phyloP scores from a whole-genome alignment of 805 yeast genomes.

The Wickerhamiella brachini region DNA sequence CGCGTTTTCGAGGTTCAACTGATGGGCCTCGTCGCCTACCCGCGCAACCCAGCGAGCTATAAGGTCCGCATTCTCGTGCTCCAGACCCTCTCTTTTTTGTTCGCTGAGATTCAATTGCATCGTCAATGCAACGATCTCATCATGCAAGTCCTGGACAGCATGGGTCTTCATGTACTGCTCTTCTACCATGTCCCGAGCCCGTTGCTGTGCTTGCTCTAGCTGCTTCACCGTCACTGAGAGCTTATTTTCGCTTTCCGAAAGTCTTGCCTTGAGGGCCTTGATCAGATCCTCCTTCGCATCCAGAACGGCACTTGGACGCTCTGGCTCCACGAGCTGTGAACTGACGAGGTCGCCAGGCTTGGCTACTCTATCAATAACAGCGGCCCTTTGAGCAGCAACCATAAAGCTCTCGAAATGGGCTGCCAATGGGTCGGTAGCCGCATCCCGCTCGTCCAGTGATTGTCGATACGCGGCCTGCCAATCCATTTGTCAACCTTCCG shows the following conservation, averaged over 20 bases:
- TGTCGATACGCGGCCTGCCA: constrained; percentile 6
- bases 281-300: constrained; percentile 4
- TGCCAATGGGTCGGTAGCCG: constrained; percentile 11
- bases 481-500: constrained; percentile 1
- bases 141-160: constrained; percentile 46
- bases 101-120: constrained; percentile 42
- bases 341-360: background rate
- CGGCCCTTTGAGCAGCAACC: constrained; percentile 16
- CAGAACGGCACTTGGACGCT: background rate
- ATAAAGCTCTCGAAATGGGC: constrained; percentile 14
- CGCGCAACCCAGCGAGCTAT: background rate
- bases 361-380: constrained; percentile 3
- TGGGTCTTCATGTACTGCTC: constrained; percentile 33
- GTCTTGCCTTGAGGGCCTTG: constrained; percentile 16
- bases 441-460: constrained; percentile 13
- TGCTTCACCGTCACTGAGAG: constrained; percentile 18
- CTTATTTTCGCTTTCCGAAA: constrained; percentile 19
- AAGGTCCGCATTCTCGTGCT: background rate
- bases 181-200: constrained; percentile 14
- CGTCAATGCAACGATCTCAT: constrained; percentile 47
- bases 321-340: background rate
- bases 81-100: constrained; percentile 10
- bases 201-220: constrained; percentile 16
- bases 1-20: background rate
- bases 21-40: background rate